These are phyloP conservation scores for Entonaema liquescens DNA, from an alignment of 495 filamentous ascomycete species.

Conservation along the genomic window DNA sequence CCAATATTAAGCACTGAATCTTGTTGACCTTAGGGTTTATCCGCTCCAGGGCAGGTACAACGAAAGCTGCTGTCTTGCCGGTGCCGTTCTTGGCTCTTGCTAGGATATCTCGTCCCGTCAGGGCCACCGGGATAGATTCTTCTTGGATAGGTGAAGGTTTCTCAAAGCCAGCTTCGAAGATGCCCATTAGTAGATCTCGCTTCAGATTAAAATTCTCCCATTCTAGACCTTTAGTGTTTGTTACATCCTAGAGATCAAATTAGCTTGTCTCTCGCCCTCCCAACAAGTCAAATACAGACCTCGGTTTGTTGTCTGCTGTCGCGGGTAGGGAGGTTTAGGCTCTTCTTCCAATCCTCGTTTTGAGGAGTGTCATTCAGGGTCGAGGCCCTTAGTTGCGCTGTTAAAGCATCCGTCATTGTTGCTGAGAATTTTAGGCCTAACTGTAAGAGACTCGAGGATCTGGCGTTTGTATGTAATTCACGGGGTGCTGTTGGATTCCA, in stretches of 20 bases:
- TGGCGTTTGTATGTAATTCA: constrained; percentile 6
- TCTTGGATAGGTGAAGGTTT: constrained; percentile 99
- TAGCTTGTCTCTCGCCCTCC: constrained; percentile 12
- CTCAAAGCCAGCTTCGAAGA: constrained; percentile 98
- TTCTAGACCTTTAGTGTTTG: constrained; percentile 93
- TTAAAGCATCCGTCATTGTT: constrained; percentile 62
- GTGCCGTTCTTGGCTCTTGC: constrained; percentile 98
- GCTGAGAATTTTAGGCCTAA: neutral
- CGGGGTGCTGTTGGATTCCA: neutral
- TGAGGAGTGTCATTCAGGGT: constrained; percentile 69
- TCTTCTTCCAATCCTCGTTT: constrained; percentile 79
- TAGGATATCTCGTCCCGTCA: constrained; percentile 94
- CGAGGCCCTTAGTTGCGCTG: constrained; percentile 74
- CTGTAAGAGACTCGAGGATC: neutral
- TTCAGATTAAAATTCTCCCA: constrained; percentile 97
- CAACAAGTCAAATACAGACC: constrained; percentile 60
- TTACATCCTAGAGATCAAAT: constrained; percentile 78
- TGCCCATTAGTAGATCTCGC: constrained; percentile 95
- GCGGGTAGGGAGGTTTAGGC: constrained; percentile 78
- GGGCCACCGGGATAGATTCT: constrained; percentile 95
- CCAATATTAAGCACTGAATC: constrained; percentile 93
- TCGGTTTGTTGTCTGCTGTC: constrained; percentile 94
- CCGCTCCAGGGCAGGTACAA: constrained; percentile 93
- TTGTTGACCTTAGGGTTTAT: constrained; percentile 96
- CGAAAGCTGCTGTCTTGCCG: constrained; percentile 96